Conservation (phyloP, 2,329 filamentous ascomycete species). For the Plenodomus lindquistii region DNA sequence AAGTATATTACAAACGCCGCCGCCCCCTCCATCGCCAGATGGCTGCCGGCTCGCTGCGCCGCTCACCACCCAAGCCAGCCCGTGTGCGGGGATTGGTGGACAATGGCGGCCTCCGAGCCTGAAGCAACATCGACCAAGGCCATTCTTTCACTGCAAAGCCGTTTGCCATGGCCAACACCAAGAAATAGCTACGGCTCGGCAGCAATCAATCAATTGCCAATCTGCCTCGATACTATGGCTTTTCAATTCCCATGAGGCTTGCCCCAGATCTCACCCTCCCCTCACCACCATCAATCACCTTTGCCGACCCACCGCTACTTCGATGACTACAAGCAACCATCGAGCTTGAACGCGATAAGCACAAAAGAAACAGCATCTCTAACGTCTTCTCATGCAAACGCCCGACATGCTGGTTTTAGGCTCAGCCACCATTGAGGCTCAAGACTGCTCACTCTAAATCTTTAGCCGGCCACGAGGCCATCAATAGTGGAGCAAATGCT, state of each 20-base stretch:
- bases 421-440: neutral
- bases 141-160: neutral
- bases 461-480: neutral
- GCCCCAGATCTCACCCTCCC: neutral
- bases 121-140: constrained; percentile 4
- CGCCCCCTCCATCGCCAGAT: constrained; percentile 15
- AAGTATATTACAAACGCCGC: constrained; percentile 15
- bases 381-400: neutral
- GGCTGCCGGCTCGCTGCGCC: constrained; percentile 28
- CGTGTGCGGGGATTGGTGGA: constrained; percentile 36
- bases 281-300: neutral
- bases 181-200: neutral
- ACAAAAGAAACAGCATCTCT: neutral
- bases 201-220: neutral
- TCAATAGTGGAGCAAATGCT: neutral
- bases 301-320: neutral
- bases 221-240: neutral
- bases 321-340: neutral
- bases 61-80: neutral
- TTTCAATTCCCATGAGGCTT: neutral
- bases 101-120: constrained; percentile 16
- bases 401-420: neutral
- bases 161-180: neutral
- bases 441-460: neutral
- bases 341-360: neutral